Evolutionary conservation across 192 early-diverging fungal genomes (phyloP), one percentile per base, ranked within the genome.

Genomic region (Funneliformis geosporum): DNA sequence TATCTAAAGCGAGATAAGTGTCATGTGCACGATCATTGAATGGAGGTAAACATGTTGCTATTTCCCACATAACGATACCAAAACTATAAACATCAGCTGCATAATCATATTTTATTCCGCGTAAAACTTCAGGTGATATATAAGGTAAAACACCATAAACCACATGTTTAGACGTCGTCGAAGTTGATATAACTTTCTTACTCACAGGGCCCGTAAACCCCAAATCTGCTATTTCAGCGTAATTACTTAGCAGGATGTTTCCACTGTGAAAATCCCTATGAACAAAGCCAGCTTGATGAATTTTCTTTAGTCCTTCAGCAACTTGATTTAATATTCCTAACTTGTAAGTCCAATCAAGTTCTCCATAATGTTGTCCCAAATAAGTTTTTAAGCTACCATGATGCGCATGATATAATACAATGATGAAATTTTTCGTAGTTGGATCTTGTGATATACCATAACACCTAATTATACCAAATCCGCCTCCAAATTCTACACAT

Each of bases 61-160:
- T 61, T 28, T 89, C 85, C 85, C 85, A 89, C n/a, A 87, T 79
- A 64, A 89, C 85, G 39, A 89, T 84, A 14, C 88, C 88, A 60
- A 89, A 62, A 70, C 86, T 87, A 74, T 89, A 89, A 8, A 89
- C 83, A 75, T 89, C 88, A 28, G 86, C 85, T 25, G 83, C 85
- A 21, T 81, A 73, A 11, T 84, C 86, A 55, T 89, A 89, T n/a
- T 78, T 78, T 27, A 67, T 75, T 47, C 87, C 87, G 59, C 83
- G 83, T 82, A 86, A 82, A 10, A 87, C 79, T 73, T 89, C 88
- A 1, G 88, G 88, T 5, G 88, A 86, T 11, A 89, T 82, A 75
- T 89, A 89, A 33, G 88, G 88, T 12, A 87, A 78, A 42, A 86
- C 79, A 55, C 88, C 88, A 83, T 86, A 89, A 73, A 87, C 81